Evolutionary conservation across 495 filamentous ascomycete species (phyloP), one percentile per base, ranked within the genome.

Genomic region (Aspergillus campestris): DNA sequence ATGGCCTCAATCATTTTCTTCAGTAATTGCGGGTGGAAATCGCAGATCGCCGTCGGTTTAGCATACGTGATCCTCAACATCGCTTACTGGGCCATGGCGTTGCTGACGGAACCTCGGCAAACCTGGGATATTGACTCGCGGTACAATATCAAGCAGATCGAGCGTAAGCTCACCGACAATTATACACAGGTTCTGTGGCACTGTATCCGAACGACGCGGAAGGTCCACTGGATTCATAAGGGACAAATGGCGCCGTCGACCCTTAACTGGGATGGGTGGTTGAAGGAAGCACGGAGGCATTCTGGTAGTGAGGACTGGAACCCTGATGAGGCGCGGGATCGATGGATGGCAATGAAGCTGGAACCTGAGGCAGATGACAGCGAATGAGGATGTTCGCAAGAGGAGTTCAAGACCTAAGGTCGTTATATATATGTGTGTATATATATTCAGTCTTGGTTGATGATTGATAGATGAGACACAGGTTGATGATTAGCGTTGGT

Each of bases 1-100:
- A 83, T 83, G 79, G 63, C 74, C 3, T 64, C 70, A 5, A 76
- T 84, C 8, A 75, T 83, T 30, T 52, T 82, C 39, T 52, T 84
- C 48, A 79, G 77, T 8, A 83, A 82, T 58, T 78, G 78, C 62
- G 66, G 66, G 15, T 81, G 77, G 70, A 62, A 65, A 8, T 69
- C 75, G 52, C 80, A 84, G 57, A 71, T 72, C 6, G 70, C 78
- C 9, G 72, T 83, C 38, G 78, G 77, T 10, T 58, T 56, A 12
- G 60, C 67, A 7, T 83, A 83, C 47, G 75, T 82, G 42, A 43
- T 73, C 8, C 64, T 83, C 14, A 84, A 84, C 47, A 73, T 73
- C 8, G 45, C 74, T 0, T 84, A 81, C 57, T 83, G 79, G 79
- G 58, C 58, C 9, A 35, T 52, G 39, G 48, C 53, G 7, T 34